phyloP scores from a whole-genome alignment of 169 alveolate genomes.

The Eimeria tenella region DNA sequence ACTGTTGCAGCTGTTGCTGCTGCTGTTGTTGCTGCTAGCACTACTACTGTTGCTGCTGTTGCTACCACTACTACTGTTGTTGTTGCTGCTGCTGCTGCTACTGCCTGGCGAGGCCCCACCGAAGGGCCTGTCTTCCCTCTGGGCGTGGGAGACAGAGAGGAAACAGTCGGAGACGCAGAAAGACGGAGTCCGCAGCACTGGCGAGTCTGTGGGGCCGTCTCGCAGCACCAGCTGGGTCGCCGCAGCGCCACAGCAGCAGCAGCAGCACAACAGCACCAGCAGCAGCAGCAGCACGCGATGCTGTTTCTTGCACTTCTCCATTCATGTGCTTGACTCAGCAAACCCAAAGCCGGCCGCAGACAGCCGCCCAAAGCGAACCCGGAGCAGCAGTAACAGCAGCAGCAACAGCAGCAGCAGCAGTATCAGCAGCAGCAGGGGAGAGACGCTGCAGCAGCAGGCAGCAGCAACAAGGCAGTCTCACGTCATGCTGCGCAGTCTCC shows the following conservation, averaged over 20 bases:
- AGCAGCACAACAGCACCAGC: not conserved
- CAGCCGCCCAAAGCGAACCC: too few species aligned
- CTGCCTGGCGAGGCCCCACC: too few species aligned
- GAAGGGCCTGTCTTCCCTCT: not conserved
- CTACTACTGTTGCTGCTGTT: too few species aligned
- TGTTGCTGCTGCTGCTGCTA: too few species aligned
- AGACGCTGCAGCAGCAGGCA: not conserved
- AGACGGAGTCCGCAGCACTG: not conserved
- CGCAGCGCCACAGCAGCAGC: not conserved
- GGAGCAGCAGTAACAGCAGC: not conserved
- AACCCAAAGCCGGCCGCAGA: too few species aligned
- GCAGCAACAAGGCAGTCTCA: not conserved
- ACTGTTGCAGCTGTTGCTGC: too few species aligned
- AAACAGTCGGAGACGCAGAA: not conserved
- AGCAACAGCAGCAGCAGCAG: not conserved
- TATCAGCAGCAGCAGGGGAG: not conserved
- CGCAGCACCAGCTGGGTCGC: not conserved
- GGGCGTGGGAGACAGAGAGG: not conserved
- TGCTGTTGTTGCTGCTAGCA: too few species aligned
- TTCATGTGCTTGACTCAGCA: too few species aligned
- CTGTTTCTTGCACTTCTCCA: too few species aligned
- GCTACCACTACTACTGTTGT: too few species aligned
- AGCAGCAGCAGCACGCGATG: not conserved
- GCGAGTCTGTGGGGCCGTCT: slow-evolving; percentile 5
- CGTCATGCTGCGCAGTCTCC: not conserved